phyloP scores from a whole-genome alignment of 2,329 filamentous ascomycete genomes.

The Zasmidium citrigriseum region DNA sequence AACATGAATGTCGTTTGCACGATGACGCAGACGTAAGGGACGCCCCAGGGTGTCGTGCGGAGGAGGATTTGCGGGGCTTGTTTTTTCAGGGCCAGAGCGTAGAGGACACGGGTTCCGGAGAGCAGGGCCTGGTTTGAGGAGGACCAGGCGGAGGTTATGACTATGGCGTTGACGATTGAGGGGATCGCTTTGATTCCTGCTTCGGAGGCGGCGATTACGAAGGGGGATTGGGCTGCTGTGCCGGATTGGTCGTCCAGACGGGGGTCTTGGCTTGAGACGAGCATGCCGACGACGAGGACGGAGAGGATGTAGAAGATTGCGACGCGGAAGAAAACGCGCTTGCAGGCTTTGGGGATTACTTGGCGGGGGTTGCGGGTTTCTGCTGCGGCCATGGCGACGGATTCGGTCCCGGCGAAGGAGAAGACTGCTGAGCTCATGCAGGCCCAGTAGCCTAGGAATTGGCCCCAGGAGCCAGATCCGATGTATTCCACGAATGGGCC shows the following conservation, averaged over 20 bases:
- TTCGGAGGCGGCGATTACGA: constrained; percentile 60
- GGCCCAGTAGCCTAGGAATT: constrained; percentile 45
- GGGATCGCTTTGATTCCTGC: constrained; percentile 61
- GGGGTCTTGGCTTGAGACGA: constrained; percentile 42
- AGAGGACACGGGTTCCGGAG: constrained; percentile 54
- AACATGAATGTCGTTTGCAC: constrained; percentile 31
- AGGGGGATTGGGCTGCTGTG: constrained; percentile 49
- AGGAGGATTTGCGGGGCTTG: constrained; percentile 61
- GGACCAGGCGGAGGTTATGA: constrained; percentile 65
- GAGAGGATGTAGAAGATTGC: constrained; percentile 44
- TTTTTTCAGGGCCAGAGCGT: constrained; percentile 60
- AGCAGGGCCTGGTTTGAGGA: constrained; percentile 58
- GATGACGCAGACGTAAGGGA: constrained; percentile 28
- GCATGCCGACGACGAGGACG: constrained; percentile 38
- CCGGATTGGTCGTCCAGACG: constrained; percentile 31
- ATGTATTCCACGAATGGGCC: constrained; percentile 47
- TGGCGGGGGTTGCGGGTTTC: constrained; percentile 29
- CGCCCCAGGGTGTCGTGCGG: constrained; percentile 34
- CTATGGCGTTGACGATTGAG: constrained; percentile 67
- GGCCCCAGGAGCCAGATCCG: constrained; percentile 35
- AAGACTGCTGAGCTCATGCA: constrained; percentile 27
- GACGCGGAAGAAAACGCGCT: constrained; percentile 26
- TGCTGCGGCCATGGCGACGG: constrained; percentile 28
- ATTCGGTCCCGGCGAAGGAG: constrained; percentile 26
- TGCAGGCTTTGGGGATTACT: constrained; percentile 26